Conservation (phyloP, 2,329 filamentous ascomycete species). For the Xylariaceae sp. region DNA sequence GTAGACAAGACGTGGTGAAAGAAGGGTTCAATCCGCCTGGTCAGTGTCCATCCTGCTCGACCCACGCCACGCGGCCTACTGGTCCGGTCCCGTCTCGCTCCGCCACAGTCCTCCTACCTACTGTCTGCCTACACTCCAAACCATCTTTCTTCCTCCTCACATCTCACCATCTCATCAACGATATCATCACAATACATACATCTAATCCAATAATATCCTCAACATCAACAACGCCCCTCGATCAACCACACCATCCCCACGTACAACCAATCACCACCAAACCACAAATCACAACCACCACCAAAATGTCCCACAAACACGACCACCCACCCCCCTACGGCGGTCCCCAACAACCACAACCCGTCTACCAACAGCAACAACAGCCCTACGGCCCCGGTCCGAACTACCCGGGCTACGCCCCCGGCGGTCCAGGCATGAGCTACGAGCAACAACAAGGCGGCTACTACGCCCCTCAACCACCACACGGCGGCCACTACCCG, state of each 20-base stretch:
- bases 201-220: not conserved
- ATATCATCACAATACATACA: not conserved
- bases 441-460: constrained; percentile 37
- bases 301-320: constrained; percentile 44
- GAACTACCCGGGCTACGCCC: constrained; percentile 36
- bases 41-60: not conserved
- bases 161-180: not conserved
- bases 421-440: constrained; percentile 37
- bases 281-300: too few relatives aligned
- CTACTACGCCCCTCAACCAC: constrained; percentile 21
- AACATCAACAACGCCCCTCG: too few relatives aligned
- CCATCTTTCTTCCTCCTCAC: not conserved
- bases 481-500: constrained; percentile 18
- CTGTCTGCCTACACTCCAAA: not conserved
- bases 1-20: not conserved
- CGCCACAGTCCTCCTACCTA: not conserved
- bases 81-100: not conserved
- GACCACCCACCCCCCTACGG: constrained; percentile 48
- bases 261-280: not conserved
- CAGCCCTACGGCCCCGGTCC: constrained; percentile 23
- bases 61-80: not conserved
- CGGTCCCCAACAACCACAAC: constrained; percentile 42
- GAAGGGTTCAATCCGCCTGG: not conserved
- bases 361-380: constrained; percentile 33
- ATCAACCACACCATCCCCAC: too few relatives aligned